Evolutionary conservation across 2,329 filamentous ascomycete genomes (phyloP).

Genomic region (Fusarium xyrophilum): DNA sequence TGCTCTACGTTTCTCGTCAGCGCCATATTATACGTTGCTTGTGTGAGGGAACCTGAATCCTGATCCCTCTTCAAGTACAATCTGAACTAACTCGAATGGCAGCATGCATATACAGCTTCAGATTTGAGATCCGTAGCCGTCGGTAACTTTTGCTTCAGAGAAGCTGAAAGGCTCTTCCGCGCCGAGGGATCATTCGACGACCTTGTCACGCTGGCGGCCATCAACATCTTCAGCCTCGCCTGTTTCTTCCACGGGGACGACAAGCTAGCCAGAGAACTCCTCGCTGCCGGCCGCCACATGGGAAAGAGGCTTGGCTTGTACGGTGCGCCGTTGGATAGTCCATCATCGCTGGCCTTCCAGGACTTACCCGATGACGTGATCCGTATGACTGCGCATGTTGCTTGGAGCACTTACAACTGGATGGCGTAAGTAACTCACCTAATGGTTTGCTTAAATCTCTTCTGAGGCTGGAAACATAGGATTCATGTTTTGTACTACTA

Average conservation of each 20-base stretch:
- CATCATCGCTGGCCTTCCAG: not conserved
- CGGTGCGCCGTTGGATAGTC: not conserved
- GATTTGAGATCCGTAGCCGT: not conserved
- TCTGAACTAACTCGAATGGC: no score
- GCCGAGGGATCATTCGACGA: not conserved
- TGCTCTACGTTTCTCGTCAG: slow-evolving; percentile 6
- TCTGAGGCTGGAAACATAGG: not conserved
- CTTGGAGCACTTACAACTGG: not conserved
- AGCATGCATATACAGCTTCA: not conserved
- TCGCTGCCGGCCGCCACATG: not conserved
- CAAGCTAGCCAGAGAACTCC: not conserved
- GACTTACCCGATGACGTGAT: not conserved
- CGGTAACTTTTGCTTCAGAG: not conserved
- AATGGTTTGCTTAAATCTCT: not conserved
- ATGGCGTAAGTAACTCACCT: not conserved
- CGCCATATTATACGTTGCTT: not conserved
- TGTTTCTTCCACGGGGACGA: not conserved
- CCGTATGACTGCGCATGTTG: not conserved
- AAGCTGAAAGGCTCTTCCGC: not conserved
- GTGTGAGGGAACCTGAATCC: not conserved
- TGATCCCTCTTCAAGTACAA: no score
- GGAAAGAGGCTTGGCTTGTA: not conserved
- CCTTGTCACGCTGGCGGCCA: not conserved
- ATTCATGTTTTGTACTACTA: not conserved
- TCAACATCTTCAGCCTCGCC: not conserved